These are phyloP conservation scores for Monilinia fructigena DNA, from an alignment of 2,329 filamentous ascomycete genomes.

Conservation along the genomic window DNA sequence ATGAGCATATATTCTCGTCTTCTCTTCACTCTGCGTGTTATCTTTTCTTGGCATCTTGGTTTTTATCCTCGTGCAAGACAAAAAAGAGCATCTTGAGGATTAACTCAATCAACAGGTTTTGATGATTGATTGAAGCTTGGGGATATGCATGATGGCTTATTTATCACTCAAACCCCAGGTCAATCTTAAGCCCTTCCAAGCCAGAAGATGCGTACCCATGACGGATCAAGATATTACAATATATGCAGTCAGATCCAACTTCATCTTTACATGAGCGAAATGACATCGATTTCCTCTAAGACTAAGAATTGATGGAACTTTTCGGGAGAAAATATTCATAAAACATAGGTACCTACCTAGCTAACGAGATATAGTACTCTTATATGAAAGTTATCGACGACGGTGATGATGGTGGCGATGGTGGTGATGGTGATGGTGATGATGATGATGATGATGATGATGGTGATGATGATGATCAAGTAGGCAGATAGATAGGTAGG, in stretches of 20 bases:
- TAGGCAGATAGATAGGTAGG: too few species aligned
- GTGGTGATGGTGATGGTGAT: background rate
- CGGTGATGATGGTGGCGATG: background rate
- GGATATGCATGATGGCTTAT: background rate
- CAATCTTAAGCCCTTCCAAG: background rate
- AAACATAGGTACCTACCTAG: too few species aligned
- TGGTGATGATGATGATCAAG: background rate
- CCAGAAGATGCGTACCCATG: conserved; percentile 8
- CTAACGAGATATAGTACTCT: background rate
- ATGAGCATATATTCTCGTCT: conserved; percentile 1
- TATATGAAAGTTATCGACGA: background rate
- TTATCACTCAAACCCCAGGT: background rate
- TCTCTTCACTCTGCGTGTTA: background rate
- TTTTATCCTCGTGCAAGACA: background rate
- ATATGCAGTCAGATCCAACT: conserved; percentile 7
- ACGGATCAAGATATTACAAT: background rate
- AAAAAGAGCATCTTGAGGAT: background rate
- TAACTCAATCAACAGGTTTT: background rate
- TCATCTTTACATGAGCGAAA: background rate
- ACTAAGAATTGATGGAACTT: background rate
- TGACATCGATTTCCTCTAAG: background rate
- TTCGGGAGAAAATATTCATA: too few species aligned
- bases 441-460: background rate
- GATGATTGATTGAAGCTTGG: background rate
- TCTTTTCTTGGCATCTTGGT: background rate